These are phyloP conservation scores for Neofusicoccum parvum DNA, from an alignment of 2,329 filamentous ascomycete species.

Conservation along the genomic window DNA sequence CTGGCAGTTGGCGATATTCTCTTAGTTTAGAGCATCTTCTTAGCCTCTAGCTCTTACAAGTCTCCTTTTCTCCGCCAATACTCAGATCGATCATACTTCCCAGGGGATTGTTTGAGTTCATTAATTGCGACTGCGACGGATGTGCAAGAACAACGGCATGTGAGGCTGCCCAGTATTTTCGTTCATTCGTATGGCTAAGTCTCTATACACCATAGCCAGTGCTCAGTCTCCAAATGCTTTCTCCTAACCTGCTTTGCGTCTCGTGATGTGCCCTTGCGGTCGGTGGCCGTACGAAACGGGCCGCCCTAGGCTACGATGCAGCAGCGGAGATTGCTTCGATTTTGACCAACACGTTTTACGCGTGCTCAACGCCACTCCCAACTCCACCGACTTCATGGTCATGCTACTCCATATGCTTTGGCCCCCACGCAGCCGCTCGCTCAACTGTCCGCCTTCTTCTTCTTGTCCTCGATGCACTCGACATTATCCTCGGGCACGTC, in stretches of 20 bases:
- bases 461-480: constrained; percentile 39
- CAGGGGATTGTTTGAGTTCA: background rate
- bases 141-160: too few relatives aligned
- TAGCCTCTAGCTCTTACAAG: background rate
- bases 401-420: background rate
- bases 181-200: background rate
- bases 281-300: background rate
- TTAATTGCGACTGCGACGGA: background rate
- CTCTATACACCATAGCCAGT: background rate
- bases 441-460: constrained; percentile 17
- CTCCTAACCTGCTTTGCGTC: background rate
- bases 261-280: background rate
- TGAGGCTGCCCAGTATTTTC: background rate
- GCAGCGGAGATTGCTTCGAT: background rate
- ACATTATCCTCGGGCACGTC: constrained; percentile 94
- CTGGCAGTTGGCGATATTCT: background rate
- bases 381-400: background rate
- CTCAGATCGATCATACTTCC: background rate
- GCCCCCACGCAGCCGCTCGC: background rate
- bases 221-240: background rate
- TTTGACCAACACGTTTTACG: background rate
- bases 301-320: background rate
- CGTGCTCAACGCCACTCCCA: background rate
- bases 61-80: background rate
- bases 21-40: background rate